Evolutionary conservation across 2,329 filamentous ascomycete genomes (phyloP), one percentile per base, ranked within the genome.

Genomic region (Trichoderma sp.): DNA sequence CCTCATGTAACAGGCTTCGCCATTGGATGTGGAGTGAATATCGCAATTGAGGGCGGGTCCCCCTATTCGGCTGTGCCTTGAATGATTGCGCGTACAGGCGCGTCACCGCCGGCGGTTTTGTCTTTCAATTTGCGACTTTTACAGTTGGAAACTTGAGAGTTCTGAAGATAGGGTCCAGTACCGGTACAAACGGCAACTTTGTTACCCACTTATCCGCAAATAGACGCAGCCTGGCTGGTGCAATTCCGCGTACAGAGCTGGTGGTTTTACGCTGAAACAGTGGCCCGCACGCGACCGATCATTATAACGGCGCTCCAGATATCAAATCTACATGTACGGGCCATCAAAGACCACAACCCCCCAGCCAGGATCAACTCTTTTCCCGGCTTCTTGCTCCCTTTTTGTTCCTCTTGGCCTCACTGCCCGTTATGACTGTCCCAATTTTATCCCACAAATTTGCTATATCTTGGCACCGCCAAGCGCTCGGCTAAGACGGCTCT

Each of bases 11-110:
- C 63, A 37, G 19, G 63, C 63, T 16, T 67, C 63, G 63, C 49
- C 40, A 67, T 67, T 33, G 33, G 63, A 33, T 27, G 27, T 37
- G 55, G 56, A 66, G 55, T 58, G 64, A 67, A 49, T 29, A 67
- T 67, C 64, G 43, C 64, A 61, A 68, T 62, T 33, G 57, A 55
- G 47, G 43, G 49, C 35, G 29, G 35, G 58, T 8, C 56, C 66
- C 58, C 40, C n/a, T 68, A 57, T 64, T 31, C 5, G 33, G 62
- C 27, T 43, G 53, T 19, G 58, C 31, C 27, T 47, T 56, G 66
- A 62, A 62, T 62, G 66, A 62, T 68, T 62, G 66, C 66, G 66
- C 58, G 66, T 68, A 68, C 64, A 67, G 59, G 55, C 64, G 59
- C 64, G 64, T 67, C 64, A 67, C 55, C 55, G 27, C 53, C 53